phyloP scores from a whole-genome alignment of 2,329 filamentous ascomycete genomes.

The Elsinoe perseae region DNA sequence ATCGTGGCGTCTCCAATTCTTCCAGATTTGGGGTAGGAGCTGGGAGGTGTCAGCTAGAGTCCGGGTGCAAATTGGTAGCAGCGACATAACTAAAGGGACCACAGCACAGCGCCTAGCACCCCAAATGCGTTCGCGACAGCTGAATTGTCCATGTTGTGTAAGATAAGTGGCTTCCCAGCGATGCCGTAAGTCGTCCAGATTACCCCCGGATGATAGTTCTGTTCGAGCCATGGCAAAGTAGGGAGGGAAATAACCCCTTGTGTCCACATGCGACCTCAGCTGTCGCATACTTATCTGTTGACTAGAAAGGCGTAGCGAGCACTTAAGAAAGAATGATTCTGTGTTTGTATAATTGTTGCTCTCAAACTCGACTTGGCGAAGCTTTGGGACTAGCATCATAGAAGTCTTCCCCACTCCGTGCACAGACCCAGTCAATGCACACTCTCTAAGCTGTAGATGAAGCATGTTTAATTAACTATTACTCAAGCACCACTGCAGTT shows the following conservation, averaged over 20 bases:
- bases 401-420: no score
- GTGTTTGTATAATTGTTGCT: not conserved
- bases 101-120: not conserved
- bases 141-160: not conserved
- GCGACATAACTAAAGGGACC: not conserved
- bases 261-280: no score
- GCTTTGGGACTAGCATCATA: constrained; percentile 23
- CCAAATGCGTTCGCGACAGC: not conserved
- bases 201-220: no score
- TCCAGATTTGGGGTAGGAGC: constrained; percentile 61
- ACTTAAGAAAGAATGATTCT: not conserved
- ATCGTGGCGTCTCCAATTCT: constrained; percentile 60
- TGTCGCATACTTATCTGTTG: no score
- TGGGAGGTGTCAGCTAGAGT: no score
- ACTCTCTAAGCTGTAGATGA: not conserved
- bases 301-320: no score
- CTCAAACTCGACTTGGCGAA: not conserved
- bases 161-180: no score
- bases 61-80: no score
- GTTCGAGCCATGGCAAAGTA: no score
- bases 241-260: no score
- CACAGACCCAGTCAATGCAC: not conserved
- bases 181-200: no score
- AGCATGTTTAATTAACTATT: not conserved
- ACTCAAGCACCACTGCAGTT: not conserved